Evolutionary conservation across 306 rosid species (phyloP), one percentile per base, ranked within the genome.

Genomic region (Citrullus amarus): DNA sequence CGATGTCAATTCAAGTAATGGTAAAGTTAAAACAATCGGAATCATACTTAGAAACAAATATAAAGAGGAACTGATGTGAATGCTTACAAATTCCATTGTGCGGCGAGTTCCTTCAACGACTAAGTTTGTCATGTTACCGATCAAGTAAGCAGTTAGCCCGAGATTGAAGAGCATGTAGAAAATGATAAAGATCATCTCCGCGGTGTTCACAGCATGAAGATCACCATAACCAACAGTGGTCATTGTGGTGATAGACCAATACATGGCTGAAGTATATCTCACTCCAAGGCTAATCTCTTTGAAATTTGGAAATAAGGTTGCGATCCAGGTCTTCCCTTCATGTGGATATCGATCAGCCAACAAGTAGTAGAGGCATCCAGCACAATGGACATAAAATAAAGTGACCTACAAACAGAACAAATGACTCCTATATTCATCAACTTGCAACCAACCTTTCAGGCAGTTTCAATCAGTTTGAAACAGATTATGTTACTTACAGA

Each of bases 121-220:
- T 70, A 95, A 89, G 82, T 92, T 91, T 4, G 98, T 95, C 97
- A 95, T 95, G 92, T 92, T 95, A 11, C 98, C 98, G n/a, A 95
- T 95, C 71, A 95, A 79, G 86, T 95, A 95, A 78, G 98, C 91
- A n/a, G 96, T 92, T 12, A 92, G 87, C 85, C 96, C 98, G 74
- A 92, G 98, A 82, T 95, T 92, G 81, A 92, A 90, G 80, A 95
- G 92, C 98, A 95, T 91, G 87, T 85, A 95, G 84, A 91, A 85
- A 36, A 88, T 89, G 43, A 91, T 95, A 90, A 92, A 95, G 85
- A 90, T 82, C 98, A 87, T 95, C 79, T 95, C 98, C 39, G 75
- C 18, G 61, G 95, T 81, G 86, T 95, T 95, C 20, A 86, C 92
- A 3, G 97, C 97, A 61, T 95, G 98, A 48, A 95, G 89, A 55